Evolutionary conservation across 1,284 basidiomycete species (phyloP), one percentile per base, ranked within the genome.

Genomic region (Ustilago trichophora): DNA sequence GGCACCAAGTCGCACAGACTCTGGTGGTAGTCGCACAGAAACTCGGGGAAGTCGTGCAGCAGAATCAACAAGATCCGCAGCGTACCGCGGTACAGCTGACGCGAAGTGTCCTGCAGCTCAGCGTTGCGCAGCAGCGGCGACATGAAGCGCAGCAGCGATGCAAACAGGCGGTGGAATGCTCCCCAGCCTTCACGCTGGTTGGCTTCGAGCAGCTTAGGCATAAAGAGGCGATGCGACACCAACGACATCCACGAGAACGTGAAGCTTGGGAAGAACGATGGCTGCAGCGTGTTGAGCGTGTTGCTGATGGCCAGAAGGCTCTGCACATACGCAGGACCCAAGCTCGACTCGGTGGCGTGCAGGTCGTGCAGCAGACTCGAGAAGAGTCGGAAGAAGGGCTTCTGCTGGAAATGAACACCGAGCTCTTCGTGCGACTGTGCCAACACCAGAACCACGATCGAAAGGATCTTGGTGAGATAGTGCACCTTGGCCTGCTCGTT

Each of bases 351-450:
- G 70, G 97, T 89, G 15, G 88, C 83, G 70, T 92, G 89, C 37
- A 98, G 83, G 80, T 98, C 96, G 75, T 91, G 93, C 78, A 98
- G 85, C 67, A 98, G 86, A 81, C 92, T 96, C 13, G 93, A 98
- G 85, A 98, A 98, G 85, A 98, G 95, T 55, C 96, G 88, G 85
- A 95, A 95, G 86, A 98, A 98, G 2, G 96, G 95, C 83, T 97
- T 94, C 83, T 97, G 94, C 81, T 95, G 91, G 86, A 98, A 98
- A 47, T 88, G 86, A 2, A 87, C 84, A 3, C 92, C 93, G 80
- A 93, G 89, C 77, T 97, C 93, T 83, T 98, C 93, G 80, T 98
- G 95, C 82, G 91, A 87, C 77, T 94, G 92, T 34, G 96, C 93
- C 44, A 99, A 85, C 31, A 97, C 93, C 62, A 98, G 88, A 37